Evolutionary conservation across 1,284 basidiomycete species (phyloP).

Genomic region (Tilletia caries): DNA sequence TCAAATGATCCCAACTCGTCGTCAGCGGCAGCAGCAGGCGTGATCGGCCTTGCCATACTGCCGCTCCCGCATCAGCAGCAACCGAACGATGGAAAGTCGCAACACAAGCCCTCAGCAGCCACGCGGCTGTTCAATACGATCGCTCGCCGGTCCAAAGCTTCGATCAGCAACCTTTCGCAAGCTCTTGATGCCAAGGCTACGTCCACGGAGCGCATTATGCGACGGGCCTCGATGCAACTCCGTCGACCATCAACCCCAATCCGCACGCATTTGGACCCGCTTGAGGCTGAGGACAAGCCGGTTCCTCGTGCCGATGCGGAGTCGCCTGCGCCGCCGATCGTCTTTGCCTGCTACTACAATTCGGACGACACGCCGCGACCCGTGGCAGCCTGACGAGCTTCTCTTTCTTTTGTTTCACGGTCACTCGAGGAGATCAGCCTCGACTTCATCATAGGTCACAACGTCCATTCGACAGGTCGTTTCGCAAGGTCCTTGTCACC

Average conservation of each 20-base stretch:
- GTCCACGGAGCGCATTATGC: neutral
- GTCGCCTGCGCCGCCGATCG: neutral
- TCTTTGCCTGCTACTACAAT: conserved; percentile 11
- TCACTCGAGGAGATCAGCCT: too few relatives aligned
- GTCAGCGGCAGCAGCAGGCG: neutral
- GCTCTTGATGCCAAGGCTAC: neutral
- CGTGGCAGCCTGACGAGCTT: neutral
- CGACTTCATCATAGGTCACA: too few relatives aligned
- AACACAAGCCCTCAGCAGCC: neutral
- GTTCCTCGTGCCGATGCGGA: neutral
- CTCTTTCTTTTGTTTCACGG: too few relatives aligned
- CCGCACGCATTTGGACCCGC: neutral
- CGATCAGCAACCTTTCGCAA: conserved; percentile 1
- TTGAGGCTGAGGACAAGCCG: neutral
- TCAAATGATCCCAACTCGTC: neutral
- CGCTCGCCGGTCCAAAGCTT: conserved; percentile 1
- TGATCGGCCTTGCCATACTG: neutral
- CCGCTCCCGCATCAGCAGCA: neutral
- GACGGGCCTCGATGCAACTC: neutral
- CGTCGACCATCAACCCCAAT: neutral
- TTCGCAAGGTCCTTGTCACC: too few relatives aligned
- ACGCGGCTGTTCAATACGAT: neutral
- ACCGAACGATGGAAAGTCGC: neutral
- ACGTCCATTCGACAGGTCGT: too few relatives aligned
- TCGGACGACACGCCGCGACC: conserved; percentile 6